These are phyloP conservation scores for Gracilaria domingensis DNA, from an alignment of 23 red algal species.

Conservation along the genomic window DNA sequence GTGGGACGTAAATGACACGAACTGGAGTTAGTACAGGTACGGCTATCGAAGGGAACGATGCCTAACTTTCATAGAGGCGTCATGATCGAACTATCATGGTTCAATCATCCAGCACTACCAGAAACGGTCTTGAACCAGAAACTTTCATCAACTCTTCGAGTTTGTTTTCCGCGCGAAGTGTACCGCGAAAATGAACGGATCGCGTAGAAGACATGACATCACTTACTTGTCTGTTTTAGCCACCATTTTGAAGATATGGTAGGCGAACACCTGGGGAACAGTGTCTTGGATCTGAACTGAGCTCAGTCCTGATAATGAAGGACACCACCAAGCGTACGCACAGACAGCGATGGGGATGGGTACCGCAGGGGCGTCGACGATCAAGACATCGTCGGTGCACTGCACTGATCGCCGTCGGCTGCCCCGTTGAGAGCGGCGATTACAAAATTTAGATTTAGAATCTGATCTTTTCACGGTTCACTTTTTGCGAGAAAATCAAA, in stretches of 20 bases:
- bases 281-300: neutral
- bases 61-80: neutral
- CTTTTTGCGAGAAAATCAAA: too few species aligned
- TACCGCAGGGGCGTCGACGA: neutral
- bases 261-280: neutral
- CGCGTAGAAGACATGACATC: neutral
- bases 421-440: neutral
- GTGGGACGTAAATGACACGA: neutral
- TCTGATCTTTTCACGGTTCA: conserved; percentile 4
- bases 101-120: neutral
- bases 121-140: neutral
- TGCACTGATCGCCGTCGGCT: neutral
- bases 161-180: neutral
- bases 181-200: neutral
- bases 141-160: neutral
- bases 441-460: too few species aligned
- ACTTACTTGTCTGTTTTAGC: conserved; percentile 36
- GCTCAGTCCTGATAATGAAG: neutral
- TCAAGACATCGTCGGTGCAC: neutral
- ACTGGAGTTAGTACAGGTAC: neutral
- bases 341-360: neutral
- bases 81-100: neutral
- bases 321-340: too few species aligned
- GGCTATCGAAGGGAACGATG: neutral
- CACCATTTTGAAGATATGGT: neutral